Evolutionary conservation across 78 protist genomes (phyloP), one percentile per base, ranked within the genome.

Genomic region (Dictyostelium purpureum): DNA sequence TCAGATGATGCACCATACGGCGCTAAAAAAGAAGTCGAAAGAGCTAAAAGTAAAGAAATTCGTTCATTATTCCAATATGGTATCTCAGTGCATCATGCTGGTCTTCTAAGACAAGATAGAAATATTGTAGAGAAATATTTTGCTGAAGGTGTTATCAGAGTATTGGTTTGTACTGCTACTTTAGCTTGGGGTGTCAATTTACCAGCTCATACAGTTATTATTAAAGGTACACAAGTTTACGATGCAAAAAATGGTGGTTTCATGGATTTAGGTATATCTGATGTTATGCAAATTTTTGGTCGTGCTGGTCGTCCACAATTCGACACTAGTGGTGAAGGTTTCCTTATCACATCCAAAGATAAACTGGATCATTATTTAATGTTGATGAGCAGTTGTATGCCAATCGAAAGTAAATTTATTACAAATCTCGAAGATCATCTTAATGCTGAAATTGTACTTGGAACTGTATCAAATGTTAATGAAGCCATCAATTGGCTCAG

Each of bases 241-340:
- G 87, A 97, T 65, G 40, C 96, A 16, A 78, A 79, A 69, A 57
- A 74, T 42, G 99, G 99, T 49, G 93, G 96, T 18, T 95, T 96
- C 65, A 92, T 67, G 37, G 99, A 98, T 42, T 35, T 99, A n/a
- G 91, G 96, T 14, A 89, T 97, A 12, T 95, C 98, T 18, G 99
- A 99, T 69, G 99, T 99, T 56, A 90, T 87, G 98, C 99, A 99
- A 82, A 96, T 96, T 54, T 98, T 97, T 59, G 99, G 99, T 19
- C 97, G 99, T 11, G 99, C 99, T 0, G 99, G 99, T 16, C 97
- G 99, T 28, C 99, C 99, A 33, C 99, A 99, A 93, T 99, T 90
- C 67, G 99, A 99, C 79, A 93, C 95, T 4, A 33, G 51, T 63
- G 99, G 99, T 21, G 96, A 95, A 56, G 99, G 96, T n/a, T 91